These are phyloP conservation scores for Coemansia aciculifera DNA, from an alignment of 192 early-diverging fungal genomes.

Conservation along the genomic window DNA sequence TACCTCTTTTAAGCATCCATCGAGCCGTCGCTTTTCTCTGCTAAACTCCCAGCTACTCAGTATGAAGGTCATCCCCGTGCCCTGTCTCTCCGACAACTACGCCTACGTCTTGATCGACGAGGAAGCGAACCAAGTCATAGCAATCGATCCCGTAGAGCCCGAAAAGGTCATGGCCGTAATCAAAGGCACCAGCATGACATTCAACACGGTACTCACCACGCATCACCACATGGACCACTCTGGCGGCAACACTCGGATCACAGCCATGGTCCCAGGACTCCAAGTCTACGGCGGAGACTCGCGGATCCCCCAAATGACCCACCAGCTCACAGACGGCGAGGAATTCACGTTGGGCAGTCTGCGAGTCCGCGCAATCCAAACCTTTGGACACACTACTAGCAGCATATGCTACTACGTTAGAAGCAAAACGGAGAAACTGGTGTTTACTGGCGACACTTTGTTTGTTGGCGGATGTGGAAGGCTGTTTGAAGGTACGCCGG, in stretches of 20 bases:
- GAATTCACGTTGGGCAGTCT: conserved; percentile 77
- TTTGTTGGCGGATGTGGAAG: conserved; percentile 85
- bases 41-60: not conserved
- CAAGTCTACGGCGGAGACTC: conserved; percentile 84
- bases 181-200: conserved; percentile 23
- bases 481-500: conserved; percentile 90
- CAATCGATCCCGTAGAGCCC: conserved; percentile 88
- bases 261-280: conserved; percentile 59
- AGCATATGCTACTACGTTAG: conserved; percentile 82
- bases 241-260: conserved; percentile 70
- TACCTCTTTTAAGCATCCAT: not conserved
- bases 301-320: conserved; percentile 78
- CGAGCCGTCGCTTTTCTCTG: conserved; percentile 8
- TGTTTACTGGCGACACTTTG: conserved; percentile 89
- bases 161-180: conserved; percentile 64
- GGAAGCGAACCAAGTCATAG: conserved; percentile 63
- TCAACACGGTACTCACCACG: conserved; percentile 65
- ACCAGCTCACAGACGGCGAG: conserved; percentile 69
- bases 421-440: conserved; percentile 62
- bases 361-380: conserved; percentile 70
- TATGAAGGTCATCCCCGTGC: conserved; percentile 52
- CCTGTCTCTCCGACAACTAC: conserved; percentile 82
- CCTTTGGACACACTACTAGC: conserved; percentile 85
- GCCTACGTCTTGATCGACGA: conserved; percentile 80
- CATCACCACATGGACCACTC: conserved; percentile 94